A percentile compares a stretch with the other conserved stretches of the same genome.
phyloP scores from a whole-genome alignment of 23 red algal species.

The Gracilaria domingensis region DNA sequence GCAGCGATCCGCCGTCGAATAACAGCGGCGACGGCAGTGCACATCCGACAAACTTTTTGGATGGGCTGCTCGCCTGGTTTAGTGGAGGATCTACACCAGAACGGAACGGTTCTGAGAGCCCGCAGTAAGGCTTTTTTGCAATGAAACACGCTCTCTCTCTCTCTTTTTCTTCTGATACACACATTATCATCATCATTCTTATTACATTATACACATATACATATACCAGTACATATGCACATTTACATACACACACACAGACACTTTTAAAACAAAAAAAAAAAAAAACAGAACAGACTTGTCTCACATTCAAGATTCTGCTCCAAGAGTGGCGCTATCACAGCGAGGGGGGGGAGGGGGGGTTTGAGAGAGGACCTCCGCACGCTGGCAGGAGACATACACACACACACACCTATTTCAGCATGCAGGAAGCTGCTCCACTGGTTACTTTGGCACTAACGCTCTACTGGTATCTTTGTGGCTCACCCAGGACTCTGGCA shows the following conservation, averaged over 20 bases:
- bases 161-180: not conserved
- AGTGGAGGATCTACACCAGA: slow-evolving; percentile 54
- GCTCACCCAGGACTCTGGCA: too few relatives aligned
- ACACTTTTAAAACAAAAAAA: not conserved
- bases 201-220: not conserved
- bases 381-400: not conserved
- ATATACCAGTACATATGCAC: not conserved
- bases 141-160: not conserved
- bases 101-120: not conserved
- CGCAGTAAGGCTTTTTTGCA: not conserved
- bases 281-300: too few relatives aligned
- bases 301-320: too few relatives aligned
- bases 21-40: slow-evolving; percentile 31
- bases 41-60: slow-evolving; percentile 50
- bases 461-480: too few relatives aligned
- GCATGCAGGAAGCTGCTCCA: too few relatives aligned
- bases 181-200: too few relatives aligned
- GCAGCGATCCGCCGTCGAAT: not conserved
- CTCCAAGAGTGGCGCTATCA: too few relatives aligned
- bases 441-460: not conserved
- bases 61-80: slow-evolving; percentile 51
- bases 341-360: too few relatives aligned
- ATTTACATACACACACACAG: slow-evolving; percentile 1
- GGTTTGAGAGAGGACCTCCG: too few relatives aligned
- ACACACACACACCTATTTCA: too few relatives aligned